Percentiles rank a stretch among this genome's conserved stretches.
phyloP scores from a whole-genome alignment of 352 stramenopile genomes.

The Aphanomyces cochlioides region DNA sequence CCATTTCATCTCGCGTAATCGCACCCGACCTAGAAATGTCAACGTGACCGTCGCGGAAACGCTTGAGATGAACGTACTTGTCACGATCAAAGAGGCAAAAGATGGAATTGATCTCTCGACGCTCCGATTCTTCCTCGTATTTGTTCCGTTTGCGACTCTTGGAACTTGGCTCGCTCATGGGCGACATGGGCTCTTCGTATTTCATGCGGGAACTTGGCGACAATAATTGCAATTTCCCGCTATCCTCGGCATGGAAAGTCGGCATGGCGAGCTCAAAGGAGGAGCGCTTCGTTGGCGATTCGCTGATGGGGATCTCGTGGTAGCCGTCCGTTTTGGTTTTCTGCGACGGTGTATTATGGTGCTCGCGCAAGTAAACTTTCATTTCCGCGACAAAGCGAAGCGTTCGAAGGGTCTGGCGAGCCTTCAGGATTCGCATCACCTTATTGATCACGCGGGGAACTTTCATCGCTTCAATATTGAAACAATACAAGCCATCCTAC shows the following conservation, averaged over 20 bases:
- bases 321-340: not conserved
- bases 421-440: constrained; percentile 59
- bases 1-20: constrained; percentile 62
- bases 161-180: not conserved
- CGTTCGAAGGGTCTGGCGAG: constrained; percentile 64
- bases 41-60: not conserved
- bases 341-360: constrained; percentile 11
- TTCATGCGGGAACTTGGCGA: not conserved
- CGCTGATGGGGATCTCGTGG: not conserved
- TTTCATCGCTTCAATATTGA: constrained; percentile 79
- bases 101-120: constrained; percentile 66
- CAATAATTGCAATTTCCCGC: not conserved
- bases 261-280: not conserved
- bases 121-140: constrained; percentile 59
- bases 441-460: constrained; percentile 54
- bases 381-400: constrained; percentile 72
- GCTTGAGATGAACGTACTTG: not conserved
- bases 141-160: constrained; percentile 35
- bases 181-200: constrained; percentile 17
- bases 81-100: constrained; percentile 69
- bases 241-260: not conserved
- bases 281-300: not conserved
- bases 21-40: constrained; percentile 40
- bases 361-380: constrained; percentile 68
- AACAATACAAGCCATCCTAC: constrained; percentile 56